These are phyloP conservation scores for Trypanosoma lewisi DNA, from an alignment of 208 protist species.

Conservation along the genomic window DNA sequence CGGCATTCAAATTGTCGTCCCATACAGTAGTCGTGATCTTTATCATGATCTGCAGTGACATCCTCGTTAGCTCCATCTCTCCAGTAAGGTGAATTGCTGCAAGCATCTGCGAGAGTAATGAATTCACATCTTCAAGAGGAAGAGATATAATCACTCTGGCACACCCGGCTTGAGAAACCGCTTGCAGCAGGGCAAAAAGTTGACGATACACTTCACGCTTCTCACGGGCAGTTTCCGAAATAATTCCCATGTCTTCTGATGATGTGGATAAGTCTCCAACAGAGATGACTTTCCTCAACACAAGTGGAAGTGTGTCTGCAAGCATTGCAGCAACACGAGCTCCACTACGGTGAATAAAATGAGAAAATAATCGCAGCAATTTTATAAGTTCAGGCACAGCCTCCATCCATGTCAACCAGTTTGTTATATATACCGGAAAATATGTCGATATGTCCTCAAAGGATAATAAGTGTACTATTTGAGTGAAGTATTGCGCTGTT, in stretches of 20 bases:
- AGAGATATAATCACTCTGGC: conserved; percentile 38
- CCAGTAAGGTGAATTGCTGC: conserved; percentile 42
- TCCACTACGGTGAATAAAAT: conserved; percentile 60
- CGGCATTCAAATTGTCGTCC: background rate
- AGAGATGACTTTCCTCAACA: conserved; percentile 41
- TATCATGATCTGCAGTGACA: conserved; percentile 50
- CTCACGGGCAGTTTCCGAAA: conserved; percentile 65
- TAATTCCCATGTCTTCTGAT: conserved; percentile 39
- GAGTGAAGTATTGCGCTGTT: conserved; percentile 54
- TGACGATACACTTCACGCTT: conserved; percentile 63
- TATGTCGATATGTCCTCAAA: conserved; percentile 42
- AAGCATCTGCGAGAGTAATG: conserved; percentile 41
- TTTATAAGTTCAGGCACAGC: conserved; percentile 51
- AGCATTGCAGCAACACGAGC: conserved; percentile 29
- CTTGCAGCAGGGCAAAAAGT: conserved; percentile 59
- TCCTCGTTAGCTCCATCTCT: conserved; percentile 67
- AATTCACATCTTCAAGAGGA: conserved; percentile 25
- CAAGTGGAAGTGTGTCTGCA: conserved; percentile 31
- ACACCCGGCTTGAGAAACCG: conserved; percentile 47
- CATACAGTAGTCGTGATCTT: conserved; percentile 40
- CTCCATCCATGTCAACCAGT: conserved; percentile 57
- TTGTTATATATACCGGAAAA: conserved; percentile 41
- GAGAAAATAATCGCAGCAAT: conserved; percentile 65
- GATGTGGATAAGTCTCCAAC: conserved; percentile 33
- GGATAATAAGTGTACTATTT: conserved; percentile 65